phyloP scores from a whole-genome alignment of 192 early-diverging fungal genomes.

The Geranomyces variabilis region DNA sequence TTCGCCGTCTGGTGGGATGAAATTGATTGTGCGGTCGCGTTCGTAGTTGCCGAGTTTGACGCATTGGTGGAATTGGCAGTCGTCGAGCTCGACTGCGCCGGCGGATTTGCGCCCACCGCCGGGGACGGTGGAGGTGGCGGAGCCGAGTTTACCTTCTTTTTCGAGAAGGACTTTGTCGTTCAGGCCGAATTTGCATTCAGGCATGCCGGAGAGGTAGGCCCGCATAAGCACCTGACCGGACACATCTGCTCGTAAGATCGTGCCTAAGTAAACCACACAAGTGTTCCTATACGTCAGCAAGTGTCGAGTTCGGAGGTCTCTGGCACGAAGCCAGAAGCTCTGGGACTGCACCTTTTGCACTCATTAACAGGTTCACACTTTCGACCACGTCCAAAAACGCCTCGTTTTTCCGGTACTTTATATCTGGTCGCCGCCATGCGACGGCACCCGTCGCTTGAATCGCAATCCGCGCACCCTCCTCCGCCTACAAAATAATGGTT shows the following conservation, averaged over 20 bases:
- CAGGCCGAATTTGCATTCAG: slow-evolving; percentile 96
- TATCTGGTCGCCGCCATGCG: slow-evolving; percentile 90
- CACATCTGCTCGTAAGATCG: slow-evolving; percentile 85
- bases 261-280: slow-evolving; percentile 40
- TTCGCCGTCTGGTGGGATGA: slow-evolving; percentile 96
- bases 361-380: slow-evolving; percentile 90
- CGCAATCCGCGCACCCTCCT: slow-evolving; percentile 71
- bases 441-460: slow-evolving; percentile 96
- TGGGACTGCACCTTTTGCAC: slow-evolving; percentile 61
- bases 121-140: slow-evolving; percentile 4
- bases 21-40: slow-evolving; percentile 90
- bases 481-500: slow-evolving; percentile 12
- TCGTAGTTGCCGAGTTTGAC: slow-evolving; percentile 93
- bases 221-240: slow-evolving; percentile 91
- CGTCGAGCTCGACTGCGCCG: slow-evolving; percentile 85
- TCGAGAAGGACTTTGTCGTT: slow-evolving; percentile 93
- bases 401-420: slow-evolving; percentile 97
- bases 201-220: slow-evolving; percentile 94
- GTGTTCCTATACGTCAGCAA: no score
- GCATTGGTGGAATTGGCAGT: slow-evolving; percentile 99
- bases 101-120: slow-evolving; percentile 16
- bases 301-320: no score
- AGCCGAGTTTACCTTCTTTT: slow-evolving; percentile 60
- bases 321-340: neutral
- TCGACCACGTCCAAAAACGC: slow-evolving; percentile 99